Evolutionary conservation across 2,329 filamentous ascomycete species (phyloP).

Genomic region (Spiromastix sp.): DNA sequence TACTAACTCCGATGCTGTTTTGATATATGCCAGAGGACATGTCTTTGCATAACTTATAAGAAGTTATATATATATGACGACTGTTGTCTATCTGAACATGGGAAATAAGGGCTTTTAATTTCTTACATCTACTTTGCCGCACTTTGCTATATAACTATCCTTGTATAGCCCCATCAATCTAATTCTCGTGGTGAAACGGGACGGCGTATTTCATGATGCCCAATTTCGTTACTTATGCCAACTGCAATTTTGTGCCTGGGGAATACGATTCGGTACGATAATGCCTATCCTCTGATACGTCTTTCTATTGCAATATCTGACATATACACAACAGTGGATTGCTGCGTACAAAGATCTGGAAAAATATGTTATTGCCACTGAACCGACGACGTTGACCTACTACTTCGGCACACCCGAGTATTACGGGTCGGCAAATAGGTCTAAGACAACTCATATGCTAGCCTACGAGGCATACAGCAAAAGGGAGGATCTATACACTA

Average conservation of each 20-base stretch:
- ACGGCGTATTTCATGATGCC: no score
- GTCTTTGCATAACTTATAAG: no score
- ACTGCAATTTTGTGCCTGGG: background rate
- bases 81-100: no score
- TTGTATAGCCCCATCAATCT: no score
- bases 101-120: no score
- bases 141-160: no score
- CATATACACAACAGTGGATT: constrained; percentile 1
- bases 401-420: constrained; percentile 34
- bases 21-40: no score
- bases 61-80: no score
- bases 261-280: background rate
- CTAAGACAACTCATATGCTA: constrained; percentile 23
- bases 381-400: constrained; percentile 26
- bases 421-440: constrained; percentile 19
- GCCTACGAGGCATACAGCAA: constrained; percentile 27
- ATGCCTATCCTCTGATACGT: background rate
- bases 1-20: no score
- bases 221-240: background rate
- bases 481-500: constrained; percentile 23
- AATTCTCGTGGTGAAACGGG: no score
- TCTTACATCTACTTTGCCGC: no score
- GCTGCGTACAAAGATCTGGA: background rate
- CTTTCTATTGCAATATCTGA: background rate
- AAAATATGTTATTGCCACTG: background rate